Evolutionary conservation across 2,329 filamentous ascomycete genomes (phyloP), one percentile per base, ranked within the genome.

Genomic region (Trichophyton verrucosum): DNA sequence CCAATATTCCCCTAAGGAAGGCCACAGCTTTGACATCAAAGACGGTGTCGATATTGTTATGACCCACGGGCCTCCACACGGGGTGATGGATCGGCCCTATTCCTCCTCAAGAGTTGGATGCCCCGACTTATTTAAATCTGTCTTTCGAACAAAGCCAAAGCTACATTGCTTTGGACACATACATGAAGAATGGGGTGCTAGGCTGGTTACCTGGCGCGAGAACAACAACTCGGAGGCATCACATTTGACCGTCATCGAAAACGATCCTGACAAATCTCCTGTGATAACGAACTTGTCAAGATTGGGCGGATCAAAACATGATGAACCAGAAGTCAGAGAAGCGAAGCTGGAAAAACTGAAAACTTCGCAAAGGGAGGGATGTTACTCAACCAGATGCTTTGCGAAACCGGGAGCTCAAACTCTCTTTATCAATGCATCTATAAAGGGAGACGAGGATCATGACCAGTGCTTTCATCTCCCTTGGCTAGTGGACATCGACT

Each of bases 171-270:
- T 76, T 61, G 73, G 73, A n/a, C 73, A 75, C 57, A 74, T 75
- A 11, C 70, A 74, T 66, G 80, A 82, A 64, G 77, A 74, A 0
- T 86, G 82, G 81, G 84, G 84, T 2, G 78, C 76, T 0, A 79
- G 78, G 58, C 62, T 81, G 2, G 76, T 82, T 0, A 71, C 72
- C 1, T 86, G 83, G 84, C 71, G 76, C 1, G 38, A 67, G 3
- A 62, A 68, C 13, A 17, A 64, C 7, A 66, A 60, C n/a, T 65
- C 71, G 33, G 64, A 46, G 13, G 75, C 76, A 2, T 77, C 76
- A 0, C 76, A 81, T 65, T 75, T 81, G 20, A 77, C 72, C 0
- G 76, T 71, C 56, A 76, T 81, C 57, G 75, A 82, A 62, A 73
- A 76, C 44, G 70, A 68, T 1, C 33, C 33, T 38, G 33, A 13